Percentiles rank a stretch among this genome's conserved stretches.
Conservation (phyloP, 352 stramenopile genomes). For the Phytophthora fragariaefolia region DNA sequence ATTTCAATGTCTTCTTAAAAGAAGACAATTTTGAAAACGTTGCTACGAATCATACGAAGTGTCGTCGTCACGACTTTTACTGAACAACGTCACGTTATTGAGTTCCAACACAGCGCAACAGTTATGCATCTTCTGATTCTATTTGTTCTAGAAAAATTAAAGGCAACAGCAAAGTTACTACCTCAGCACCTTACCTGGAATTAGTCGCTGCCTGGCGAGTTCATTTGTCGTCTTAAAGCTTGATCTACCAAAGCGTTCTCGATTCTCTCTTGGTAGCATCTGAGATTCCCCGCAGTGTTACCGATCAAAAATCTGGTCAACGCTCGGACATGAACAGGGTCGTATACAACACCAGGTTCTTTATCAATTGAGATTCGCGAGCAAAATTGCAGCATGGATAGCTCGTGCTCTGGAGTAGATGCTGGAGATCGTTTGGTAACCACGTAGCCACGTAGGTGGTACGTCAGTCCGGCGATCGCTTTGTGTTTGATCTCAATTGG, state of each 20-base stretch:
- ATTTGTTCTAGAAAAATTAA: not conserved
- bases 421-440: conserved; percentile 43
- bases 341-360: conserved; percentile 27
- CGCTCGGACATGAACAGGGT: conserved; percentile 34
- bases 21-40: too few relatives aligned
- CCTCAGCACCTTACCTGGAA: not conserved
- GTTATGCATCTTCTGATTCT: not conserved
- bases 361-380: conserved; percentile 57
- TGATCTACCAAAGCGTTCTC: conserved; percentile 48
- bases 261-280: conserved; percentile 50
- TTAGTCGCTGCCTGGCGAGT: not conserved
- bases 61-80: too few relatives aligned
- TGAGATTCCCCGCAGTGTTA: conserved; percentile 42
- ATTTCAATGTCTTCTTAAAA: too few relatives aligned
- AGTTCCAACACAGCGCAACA: too few relatives aligned
- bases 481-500: conserved; percentile 32
- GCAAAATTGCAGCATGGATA: conserved; percentile 57
- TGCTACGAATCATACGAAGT: too few relatives aligned
- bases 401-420: conserved; percentile 27
- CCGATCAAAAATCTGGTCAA: conserved; percentile 54
- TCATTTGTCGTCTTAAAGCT: conserved; percentile 2
- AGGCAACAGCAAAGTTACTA: not conserved
- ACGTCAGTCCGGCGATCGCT: conserved; percentile 22
- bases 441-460: conserved; percentile 34
- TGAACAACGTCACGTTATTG: too few relatives aligned